phyloP scores from a whole-genome alignment of 805 yeast genomes.

The Cephaloascus albidus region DNA sequence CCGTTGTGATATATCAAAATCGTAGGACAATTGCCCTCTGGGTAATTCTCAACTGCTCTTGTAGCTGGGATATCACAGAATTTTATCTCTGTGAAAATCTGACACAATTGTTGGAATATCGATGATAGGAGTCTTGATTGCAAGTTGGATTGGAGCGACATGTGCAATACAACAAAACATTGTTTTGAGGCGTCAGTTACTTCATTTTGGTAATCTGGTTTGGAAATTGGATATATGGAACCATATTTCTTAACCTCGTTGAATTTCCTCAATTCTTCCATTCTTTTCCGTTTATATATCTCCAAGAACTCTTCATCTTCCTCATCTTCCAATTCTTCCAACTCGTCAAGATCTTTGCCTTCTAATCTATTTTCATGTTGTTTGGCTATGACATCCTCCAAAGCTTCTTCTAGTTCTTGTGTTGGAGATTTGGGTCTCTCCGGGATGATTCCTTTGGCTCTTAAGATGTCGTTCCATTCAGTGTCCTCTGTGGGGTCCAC shows the following conservation, averaged over 20 bases:
- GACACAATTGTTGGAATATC: constrained; percentile 49
- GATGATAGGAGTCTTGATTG: constrained; percentile 68
- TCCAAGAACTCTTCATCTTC: constrained; percentile 89
- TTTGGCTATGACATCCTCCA: constrained; percentile 68
- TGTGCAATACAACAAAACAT: constrained; percentile 64
- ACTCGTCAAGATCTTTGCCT: constrained; percentile 64
- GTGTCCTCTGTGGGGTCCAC: constrained; percentile 96
- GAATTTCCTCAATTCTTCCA: constrained; percentile 61
- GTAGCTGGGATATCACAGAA: constrained; percentile 88
- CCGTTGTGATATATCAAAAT: constrained; percentile 71
- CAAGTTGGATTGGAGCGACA: constrained; percentile 56
- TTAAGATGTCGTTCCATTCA: constrained; percentile 95
- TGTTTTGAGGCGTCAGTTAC: constrained; percentile 74
- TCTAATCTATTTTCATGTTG: constrained; percentile 84
- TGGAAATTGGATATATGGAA: constrained; percentile 63
- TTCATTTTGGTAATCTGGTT: constrained; percentile 81
- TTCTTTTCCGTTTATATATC: constrained; percentile 64
- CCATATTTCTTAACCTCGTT: constrained; percentile 61
- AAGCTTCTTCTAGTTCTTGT: constrained; percentile 75
- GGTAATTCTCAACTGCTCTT: constrained; percentile 89
- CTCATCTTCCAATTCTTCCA: constrained; percentile 83
- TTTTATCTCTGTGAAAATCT: constrained; percentile 70
- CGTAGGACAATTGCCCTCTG: constrained; percentile 87
- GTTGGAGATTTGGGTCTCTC: constrained; percentile 86
- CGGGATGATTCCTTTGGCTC: constrained; percentile 82